phyloP scores from a whole-genome alignment of 2,329 filamentous ascomycete genomes.

The Pseudogymnoascus sp. region DNA sequence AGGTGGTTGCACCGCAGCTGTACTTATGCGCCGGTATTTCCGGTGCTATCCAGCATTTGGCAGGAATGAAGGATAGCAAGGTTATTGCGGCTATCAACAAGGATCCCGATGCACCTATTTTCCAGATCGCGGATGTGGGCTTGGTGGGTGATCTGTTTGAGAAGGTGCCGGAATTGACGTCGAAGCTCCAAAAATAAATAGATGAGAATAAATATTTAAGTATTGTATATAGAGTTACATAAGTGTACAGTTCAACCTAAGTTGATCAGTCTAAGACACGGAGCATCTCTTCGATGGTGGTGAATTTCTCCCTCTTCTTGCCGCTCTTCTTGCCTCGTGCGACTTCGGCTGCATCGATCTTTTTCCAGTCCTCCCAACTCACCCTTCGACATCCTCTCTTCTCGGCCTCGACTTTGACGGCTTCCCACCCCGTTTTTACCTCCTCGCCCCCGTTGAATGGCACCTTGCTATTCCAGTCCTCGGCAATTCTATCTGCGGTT shows the following conservation, averaged over 20 bases:
- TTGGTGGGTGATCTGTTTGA: constrained; percentile 93
- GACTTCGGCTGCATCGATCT: constrained; percentile 72
- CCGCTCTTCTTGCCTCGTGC: constrained; percentile 55
- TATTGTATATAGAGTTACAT: constrained; percentile 5
- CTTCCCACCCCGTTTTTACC: constrained; percentile 61
- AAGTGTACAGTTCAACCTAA: neutral
- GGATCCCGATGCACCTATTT: constrained; percentile 92
- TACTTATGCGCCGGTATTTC: constrained; percentile 95
- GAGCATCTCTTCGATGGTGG: constrained; percentile 48
- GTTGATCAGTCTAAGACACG: constrained; percentile 34
- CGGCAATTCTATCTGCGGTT: constrained; percentile 72
- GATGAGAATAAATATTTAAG: constrained; percentile 11
- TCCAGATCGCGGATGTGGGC: constrained; percentile 94
- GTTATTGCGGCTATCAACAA: constrained; percentile 99
- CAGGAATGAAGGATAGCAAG: constrained; percentile 99
- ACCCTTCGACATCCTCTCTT: constrained; percentile 52
- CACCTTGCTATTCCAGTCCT: constrained; percentile 56
- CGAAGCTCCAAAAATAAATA: constrained; percentile 63
- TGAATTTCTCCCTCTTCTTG: constrained; percentile 70
- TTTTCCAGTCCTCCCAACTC: constrained; percentile 77
- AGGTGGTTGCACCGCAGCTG: constrained; percentile 92
- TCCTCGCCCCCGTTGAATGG: constrained; percentile 39
- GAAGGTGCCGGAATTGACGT: constrained; percentile 88
- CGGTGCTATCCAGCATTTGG: constrained; percentile 94
- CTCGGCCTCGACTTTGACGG: constrained; percentile 52